phyloP scores from a whole-genome alignment of 2,329 filamentous ascomycete species.

The Pseudopithomyces maydicus region DNA sequence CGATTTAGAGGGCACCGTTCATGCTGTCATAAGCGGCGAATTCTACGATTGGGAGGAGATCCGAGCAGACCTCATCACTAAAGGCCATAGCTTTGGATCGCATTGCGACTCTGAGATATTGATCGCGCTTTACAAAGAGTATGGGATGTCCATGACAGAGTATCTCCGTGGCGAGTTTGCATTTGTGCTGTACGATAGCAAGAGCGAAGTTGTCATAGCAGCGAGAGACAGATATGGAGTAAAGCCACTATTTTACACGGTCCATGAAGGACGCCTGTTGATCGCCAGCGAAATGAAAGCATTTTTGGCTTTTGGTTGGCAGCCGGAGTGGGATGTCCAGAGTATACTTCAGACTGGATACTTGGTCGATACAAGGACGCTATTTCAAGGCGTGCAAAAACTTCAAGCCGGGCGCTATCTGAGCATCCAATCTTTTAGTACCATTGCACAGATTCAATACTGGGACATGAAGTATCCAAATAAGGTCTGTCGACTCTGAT shows the following conservation, averaged over 20 bases:
- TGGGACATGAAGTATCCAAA: slow-evolving; percentile 60
- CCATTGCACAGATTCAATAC: slow-evolving; percentile 52
- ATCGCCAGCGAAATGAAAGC: slow-evolving; percentile 56
- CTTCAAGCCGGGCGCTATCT: slow-evolving; percentile 28
- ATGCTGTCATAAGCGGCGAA: slow-evolving; percentile 65
- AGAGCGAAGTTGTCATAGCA: slow-evolving; percentile 48
- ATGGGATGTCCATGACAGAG: slow-evolving; percentile 52
- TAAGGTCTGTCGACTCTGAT: slow-evolving; percentile 48
- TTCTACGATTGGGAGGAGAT: slow-evolving; percentile 61
- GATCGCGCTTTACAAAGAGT: slow-evolving; percentile 53
- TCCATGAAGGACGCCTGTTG: slow-evolving; percentile 48
- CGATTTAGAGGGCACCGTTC: slow-evolving; percentile 37
- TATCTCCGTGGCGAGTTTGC: slow-evolving; percentile 62
- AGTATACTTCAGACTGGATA: slow-evolving; percentile 52
- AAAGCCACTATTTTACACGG: slow-evolving; percentile 61
- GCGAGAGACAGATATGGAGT: slow-evolving; percentile 62
- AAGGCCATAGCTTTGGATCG: slow-evolving; percentile 52
- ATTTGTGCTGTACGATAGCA: slow-evolving; percentile 57
- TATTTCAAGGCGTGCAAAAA: slow-evolving; percentile 57
- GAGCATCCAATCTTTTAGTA: slow-evolving; percentile 36
- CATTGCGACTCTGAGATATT: slow-evolving; percentile 59
- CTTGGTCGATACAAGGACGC: slow-evolving; percentile 52
- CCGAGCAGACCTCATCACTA: slow-evolving; percentile 41
- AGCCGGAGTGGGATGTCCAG: slow-evolving; percentile 59
- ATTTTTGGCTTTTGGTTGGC: slow-evolving; percentile 57